Evolutionary conservation across 352 stramenopile genomes (phyloP).

Genomic region (Globisporangium canariense): DNA sequence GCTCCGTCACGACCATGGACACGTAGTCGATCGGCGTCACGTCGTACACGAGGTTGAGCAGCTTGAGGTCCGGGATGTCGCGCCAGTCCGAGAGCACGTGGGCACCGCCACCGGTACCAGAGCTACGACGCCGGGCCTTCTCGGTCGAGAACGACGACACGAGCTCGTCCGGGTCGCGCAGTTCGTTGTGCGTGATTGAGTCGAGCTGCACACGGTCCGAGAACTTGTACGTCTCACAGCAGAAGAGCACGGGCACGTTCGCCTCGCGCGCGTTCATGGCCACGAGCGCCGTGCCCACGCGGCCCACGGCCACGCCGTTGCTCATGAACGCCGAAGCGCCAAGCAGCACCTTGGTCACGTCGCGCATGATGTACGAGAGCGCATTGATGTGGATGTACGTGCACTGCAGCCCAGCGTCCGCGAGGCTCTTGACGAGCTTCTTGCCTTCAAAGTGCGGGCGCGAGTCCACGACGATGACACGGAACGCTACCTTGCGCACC

Average conservation of each 20-base stretch:
- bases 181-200: slow-evolving; percentile 96
- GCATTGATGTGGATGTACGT: slow-evolving; percentile 94
- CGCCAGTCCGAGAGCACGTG: slow-evolving; percentile 85
- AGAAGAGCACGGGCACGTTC: slow-evolving; percentile 96
- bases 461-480: slow-evolving; percentile 94
- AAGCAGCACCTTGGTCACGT: slow-evolving; percentile 96
- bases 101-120: slow-evolving; percentile 13
- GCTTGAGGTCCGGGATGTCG: slow-evolving; percentile 64
- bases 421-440: slow-evolving; percentile 71
- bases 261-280: slow-evolving; percentile 89
- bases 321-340: slow-evolving; percentile 94
- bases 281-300: slow-evolving; percentile 91
- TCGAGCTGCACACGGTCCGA: slow-evolving; percentile 96
- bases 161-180: slow-evolving; percentile 92
- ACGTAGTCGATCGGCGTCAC: slow-evolving; percentile 97
- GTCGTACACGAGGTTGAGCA: slow-evolving; percentile 93
- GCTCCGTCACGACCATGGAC: slow-evolving; percentile 96
- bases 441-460: slow-evolving; percentile 83
- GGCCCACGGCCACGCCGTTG: slow-evolving; percentile 91
- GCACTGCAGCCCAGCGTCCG: slow-evolving; percentile 73
- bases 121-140: slow-evolving; percentile 35
- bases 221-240: slow-evolving; percentile 98
- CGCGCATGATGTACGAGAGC: slow-evolving; percentile 94
- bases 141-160: slow-evolving; percentile 58
- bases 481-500: slow-evolving; percentile 50